Evolutionary conservation across 202 grass and related monocot species (phyloP), one percentile per base, ranked within the genome.

Genomic region (Schoenoplectus triqueter): DNA sequence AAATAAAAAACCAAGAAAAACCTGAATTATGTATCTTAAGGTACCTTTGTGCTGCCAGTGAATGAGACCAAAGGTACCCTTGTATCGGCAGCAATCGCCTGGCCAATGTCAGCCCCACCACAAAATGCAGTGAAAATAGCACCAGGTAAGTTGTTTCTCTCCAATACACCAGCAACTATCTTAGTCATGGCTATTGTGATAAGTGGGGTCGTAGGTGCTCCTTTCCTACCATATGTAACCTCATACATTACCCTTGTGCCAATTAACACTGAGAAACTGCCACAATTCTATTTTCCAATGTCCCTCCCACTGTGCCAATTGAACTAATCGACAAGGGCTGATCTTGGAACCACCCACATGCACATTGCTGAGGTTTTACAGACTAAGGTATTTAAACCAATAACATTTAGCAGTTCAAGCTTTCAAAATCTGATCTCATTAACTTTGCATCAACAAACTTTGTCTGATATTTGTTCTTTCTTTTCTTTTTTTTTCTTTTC

Each of bases 121-220:
- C 96, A 98, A 88, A 98, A 98, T 41, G 93, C 87, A 19, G 96
- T 95, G 69, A 98, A 98, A 86, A 98, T 95, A 86, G 91, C 88
- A 13, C 88, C 89, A 72, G 96, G 93, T 87, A 99, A 86, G 47
- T 95, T 95, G 88, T 99, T 99, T 82, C 90, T 99, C 61, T 99
- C 90, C 80, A 99, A 85, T 81, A 99, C 96, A 66, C 93, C 87
- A 82, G 90, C 90, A 84, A 99, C 47, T 86, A 99, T 92, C 89
- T 99, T 90, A 59, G 91, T 94, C 90, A 92, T 99, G 68, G 96
- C 96, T 86, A 99, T 86, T 47, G 96, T 99, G 90, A 99, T 92
- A 79, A 99, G 86, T 66, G 96, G 93, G 86, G 96, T 99, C 31
- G 96, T 99, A 55, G 96, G 96, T 66, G 96, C 93, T 87, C 96